Conservation (phyloP, 2,329 filamentous ascomycete genomes). For the Didymella arachidicola region DNA sequence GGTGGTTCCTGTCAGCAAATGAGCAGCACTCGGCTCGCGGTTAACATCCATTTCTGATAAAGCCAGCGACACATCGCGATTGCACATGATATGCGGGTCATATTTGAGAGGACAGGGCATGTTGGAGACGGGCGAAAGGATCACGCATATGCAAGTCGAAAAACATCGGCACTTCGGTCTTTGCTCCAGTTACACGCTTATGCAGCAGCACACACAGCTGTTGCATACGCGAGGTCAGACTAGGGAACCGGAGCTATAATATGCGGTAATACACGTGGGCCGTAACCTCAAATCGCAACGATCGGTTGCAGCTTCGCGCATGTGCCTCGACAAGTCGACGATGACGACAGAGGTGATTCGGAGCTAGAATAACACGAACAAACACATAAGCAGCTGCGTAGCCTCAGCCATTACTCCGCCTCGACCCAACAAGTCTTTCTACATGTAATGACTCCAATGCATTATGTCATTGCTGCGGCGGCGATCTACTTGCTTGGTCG, state of each 20-base stretch:
- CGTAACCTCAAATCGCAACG: not conserved
- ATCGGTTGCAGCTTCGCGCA: not conserved
- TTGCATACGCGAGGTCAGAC: not conserved
- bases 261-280: not conserved
- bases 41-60: not conserved
- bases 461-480: not conserved
- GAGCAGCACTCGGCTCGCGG: not conserved
- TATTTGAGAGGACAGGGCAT: not conserved
- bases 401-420: not conserved
- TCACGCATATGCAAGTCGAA: not conserved
- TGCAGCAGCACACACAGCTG: not conserved
- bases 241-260: not conserved
- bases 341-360: slow-evolving; percentile 8
- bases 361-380: not conserved
- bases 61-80: not conserved
- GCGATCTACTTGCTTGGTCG: slow-evolving; percentile 5
- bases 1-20: not conserved
- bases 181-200: slow-evolving; percentile 1
- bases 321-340: not conserved
- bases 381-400: slow-evolving; percentile 1
- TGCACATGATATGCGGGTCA: not conserved
- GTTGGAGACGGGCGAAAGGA: not conserved
- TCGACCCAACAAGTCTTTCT: not conserved
- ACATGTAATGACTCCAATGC: slow-evolving; percentile 3
- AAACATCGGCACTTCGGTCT: not conserved